These are phyloP conservation scores for Epichloe hybrida DNA, from an alignment of 2,329 filamentous ascomycete genomes.

Conservation along the genomic window DNA sequence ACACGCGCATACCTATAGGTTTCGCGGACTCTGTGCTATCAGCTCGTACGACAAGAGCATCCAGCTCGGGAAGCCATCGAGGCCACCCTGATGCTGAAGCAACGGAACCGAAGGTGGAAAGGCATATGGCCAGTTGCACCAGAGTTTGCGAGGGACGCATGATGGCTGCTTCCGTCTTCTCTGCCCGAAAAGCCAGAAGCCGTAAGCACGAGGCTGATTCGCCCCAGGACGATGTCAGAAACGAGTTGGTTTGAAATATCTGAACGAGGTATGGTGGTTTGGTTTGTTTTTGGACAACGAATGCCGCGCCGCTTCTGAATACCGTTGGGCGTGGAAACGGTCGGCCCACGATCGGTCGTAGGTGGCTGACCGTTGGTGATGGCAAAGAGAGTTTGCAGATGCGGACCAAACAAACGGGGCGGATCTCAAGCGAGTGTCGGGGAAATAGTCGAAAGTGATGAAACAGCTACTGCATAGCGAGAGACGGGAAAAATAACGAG, in stretches of 20 bases:
- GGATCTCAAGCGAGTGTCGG: constrained; percentile 6
- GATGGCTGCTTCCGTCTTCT: constrained; percentile 1
- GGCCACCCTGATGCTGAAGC: constrained; percentile 44
- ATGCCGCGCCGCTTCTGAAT: not conserved
- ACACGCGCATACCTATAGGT: constrained; percentile 5
- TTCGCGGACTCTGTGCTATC: constrained; percentile 16
- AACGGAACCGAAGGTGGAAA: constrained; percentile 35
- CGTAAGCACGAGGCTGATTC: not conserved
- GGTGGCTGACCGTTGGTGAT: constrained; percentile 4
- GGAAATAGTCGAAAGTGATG: not conserved
- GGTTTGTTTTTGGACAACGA: not conserved
- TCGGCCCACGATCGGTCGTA: constrained; percentile 1
- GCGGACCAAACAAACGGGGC: constrained; percentile 1
- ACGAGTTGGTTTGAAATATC: not conserved
- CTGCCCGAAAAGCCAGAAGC: not conserved
- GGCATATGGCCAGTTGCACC: constrained; percentile 34
- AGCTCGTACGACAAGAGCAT: constrained; percentile 38
- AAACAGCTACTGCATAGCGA: constrained; percentile 7
- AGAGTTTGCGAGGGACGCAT: constrained; percentile 36
- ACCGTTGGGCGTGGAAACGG: not conserved
- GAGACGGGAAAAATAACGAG: constrained; percentile 9
- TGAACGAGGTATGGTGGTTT: not conserved
- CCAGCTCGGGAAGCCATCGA: constrained; percentile 37
- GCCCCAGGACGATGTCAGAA: not conserved
- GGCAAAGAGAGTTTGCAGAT: not conserved